These are phyloP conservation scores for Quillaja saponaria DNA, from an alignment of 306 rosid genomes.

Conservation along the genomic window DNA sequence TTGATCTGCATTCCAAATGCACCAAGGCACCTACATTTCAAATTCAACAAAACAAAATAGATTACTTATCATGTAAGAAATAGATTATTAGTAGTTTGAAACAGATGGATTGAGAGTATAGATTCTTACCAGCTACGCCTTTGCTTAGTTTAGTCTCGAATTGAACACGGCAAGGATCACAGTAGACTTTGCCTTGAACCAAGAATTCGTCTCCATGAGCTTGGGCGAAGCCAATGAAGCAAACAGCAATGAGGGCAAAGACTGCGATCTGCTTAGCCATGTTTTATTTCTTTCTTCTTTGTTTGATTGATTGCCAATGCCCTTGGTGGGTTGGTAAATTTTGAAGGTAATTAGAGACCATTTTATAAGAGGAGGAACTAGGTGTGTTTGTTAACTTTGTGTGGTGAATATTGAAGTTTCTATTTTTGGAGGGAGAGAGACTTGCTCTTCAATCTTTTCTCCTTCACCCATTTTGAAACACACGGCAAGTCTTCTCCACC, in stretches of 20 bases:
- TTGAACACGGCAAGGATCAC: constrained; percentile 56
- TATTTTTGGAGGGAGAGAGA: constrained; percentile 21
- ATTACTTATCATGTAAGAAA: too few relatives aligned
- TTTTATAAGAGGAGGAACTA: constrained; percentile 21
- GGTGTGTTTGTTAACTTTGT: not conserved
- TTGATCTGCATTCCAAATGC: constrained; percentile 27
- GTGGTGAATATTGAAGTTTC: not conserved
- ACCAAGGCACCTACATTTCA: constrained; percentile 36
- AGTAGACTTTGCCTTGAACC: constrained; percentile 50
- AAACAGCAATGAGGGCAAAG: constrained; percentile 32
- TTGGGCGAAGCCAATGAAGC: constrained; percentile 27
- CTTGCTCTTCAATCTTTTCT: not conserved
- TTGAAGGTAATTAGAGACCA: not conserved
- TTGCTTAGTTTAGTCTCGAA: constrained; percentile 46
- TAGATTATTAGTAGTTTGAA: not conserved
- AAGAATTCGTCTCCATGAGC: not conserved
- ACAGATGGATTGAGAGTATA: not conserved
- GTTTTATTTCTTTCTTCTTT: constrained; percentile 5
- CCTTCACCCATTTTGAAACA: constrained; percentile 1
- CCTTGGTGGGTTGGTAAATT: constrained; percentile 23
- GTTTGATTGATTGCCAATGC: constrained; percentile 1
- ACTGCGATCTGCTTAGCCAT: constrained; percentile 36
- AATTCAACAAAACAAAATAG: not conserved
- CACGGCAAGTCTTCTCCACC: not conserved
- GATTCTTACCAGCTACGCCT: constrained; percentile 32